A percentile compares a stretch with the other conserved stretches of the same genome.
phyloP scores from a whole-genome alignment of 2,329 filamentous ascomycete species.

The Ceratocystis eucalypticola region DNA sequence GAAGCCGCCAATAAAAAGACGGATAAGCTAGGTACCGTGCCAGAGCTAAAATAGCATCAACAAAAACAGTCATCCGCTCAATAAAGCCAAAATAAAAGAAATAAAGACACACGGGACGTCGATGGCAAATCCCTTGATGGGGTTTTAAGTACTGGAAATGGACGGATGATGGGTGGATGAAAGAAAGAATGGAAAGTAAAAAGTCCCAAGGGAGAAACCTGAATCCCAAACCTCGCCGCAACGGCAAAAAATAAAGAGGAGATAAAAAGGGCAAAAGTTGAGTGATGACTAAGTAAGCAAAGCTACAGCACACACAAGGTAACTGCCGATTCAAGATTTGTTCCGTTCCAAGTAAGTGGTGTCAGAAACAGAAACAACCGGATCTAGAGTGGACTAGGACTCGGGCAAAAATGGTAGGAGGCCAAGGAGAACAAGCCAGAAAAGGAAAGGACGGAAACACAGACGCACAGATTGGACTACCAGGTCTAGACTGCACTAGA shows the following conservation, averaged over 20 bases:
- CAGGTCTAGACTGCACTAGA: too few relatives aligned
- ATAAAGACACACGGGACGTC: background rate
- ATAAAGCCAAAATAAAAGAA: background rate
- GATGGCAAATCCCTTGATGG: too few relatives aligned
- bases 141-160: too few relatives aligned
- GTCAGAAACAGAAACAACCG: background rate
- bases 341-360: background rate
- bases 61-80: background rate
- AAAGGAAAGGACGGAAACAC: too few relatives aligned
- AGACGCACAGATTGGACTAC: too few relatives aligned
- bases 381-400: background rate
- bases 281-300: background rate
- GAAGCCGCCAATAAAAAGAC: background rate
- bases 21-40: background rate
- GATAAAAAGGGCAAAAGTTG: too few relatives aligned
- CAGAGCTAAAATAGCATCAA: background rate
- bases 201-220: background rate
- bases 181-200: background rate
- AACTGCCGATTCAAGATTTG: background rate
- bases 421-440: too few relatives aligned
- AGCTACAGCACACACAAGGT: background rate
- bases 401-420: too few relatives aligned
- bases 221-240: background rate
- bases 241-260: background rate
- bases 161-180: background rate